Conservation (phyloP, 176 grass and related monocot genomes). For the Raddia guianensis region DNA sequence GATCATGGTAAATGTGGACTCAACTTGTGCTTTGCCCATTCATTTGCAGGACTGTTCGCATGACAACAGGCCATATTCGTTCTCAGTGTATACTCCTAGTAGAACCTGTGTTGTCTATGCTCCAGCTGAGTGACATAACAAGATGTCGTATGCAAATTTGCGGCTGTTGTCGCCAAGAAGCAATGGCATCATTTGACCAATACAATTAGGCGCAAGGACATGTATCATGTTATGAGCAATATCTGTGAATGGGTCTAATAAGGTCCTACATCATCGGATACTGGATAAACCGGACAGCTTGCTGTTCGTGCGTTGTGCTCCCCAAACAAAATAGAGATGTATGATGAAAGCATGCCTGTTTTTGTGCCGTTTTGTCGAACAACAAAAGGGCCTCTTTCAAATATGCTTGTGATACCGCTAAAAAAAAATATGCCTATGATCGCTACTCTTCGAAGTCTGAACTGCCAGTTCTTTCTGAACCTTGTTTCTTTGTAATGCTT, state of each 20-base stretch:
- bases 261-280: constrained; percentile 24
- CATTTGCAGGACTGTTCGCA: constrained; percentile 64
- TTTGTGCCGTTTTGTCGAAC: not conserved
- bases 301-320: not conserved
- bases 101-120: constrained; percentile 92
- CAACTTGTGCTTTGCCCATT: constrained; percentile 19
- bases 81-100: constrained; percentile 84
- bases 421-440: not conserved
- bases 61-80: constrained; percentile 77
- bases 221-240: not conserved
- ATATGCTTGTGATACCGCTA: no score
- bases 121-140: constrained; percentile 50
- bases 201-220: constrained; percentile 10
- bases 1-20: constrained; percentile 21
- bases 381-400: not conserved
- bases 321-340: not conserved
- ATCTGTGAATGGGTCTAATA: constrained; percentile 16
- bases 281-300: constrained; percentile 3
- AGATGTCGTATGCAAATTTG: constrained; percentile 5
- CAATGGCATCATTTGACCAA: constrained; percentile 8
- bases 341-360: constrained; percentile 1
- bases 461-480: not conserved
- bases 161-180: constrained; percentile 1
- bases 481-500: not conserved
- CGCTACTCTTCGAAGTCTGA: not conserved